Evolutionary conservation across 225 moss, liverwort and hornwort genomes (phyloP).

Genomic region (Neckera pumila): DNA sequence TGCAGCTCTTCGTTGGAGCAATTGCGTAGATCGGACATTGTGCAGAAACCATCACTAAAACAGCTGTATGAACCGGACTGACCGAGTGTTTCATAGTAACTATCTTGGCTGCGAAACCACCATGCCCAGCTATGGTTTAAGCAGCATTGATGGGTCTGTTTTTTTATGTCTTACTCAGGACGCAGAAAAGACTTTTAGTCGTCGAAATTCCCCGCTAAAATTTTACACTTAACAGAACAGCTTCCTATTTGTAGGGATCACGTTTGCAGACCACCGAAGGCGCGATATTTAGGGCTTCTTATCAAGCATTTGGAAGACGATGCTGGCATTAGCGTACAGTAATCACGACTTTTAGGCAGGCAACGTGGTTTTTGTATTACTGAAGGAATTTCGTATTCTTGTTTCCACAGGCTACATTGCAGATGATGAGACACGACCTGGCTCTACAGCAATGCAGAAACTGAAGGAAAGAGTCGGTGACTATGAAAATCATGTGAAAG

Average conservation of each 20-base stretch:
- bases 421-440: slow-evolving; percentile 24
- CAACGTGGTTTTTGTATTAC: background rate
- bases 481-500: background rate
- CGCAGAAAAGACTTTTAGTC: background rate
- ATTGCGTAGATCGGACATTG: background rate
- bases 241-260: background rate
- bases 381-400: background rate
- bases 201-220: background rate
- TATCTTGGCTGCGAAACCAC: background rate
- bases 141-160: background rate
- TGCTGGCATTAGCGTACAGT: background rate
- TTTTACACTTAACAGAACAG: background rate
- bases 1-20: background rate
- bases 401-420: slow-evolving; percentile 5
- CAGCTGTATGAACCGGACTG: background rate
- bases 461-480: background rate
- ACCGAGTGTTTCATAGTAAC: background rate
- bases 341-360: background rate
- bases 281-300: background rate
- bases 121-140: background rate
- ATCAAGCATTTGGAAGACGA: background rate
- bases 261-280: background rate
- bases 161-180: background rate
- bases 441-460: background rate
- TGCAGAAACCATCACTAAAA: background rate